Evolutionary conservation across 257 asterid genomes (phyloP).

Genomic region (Sherardia arvensis): DNA sequence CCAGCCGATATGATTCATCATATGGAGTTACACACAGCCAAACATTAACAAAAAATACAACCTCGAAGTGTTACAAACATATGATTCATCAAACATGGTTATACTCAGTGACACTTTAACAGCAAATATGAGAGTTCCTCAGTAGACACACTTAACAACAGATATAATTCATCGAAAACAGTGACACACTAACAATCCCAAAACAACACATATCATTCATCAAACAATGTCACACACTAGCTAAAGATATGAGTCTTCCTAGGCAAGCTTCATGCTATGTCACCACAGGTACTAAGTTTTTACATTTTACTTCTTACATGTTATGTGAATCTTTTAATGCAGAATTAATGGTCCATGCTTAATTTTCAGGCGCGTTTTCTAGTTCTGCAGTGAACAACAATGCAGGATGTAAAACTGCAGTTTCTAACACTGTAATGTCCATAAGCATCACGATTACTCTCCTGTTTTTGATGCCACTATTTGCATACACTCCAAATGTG

Average conservation of each 20-base stretch:
- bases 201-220: too few relatives aligned
- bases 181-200: too few relatives aligned
- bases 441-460: constrained; percentile 79
- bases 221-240: too few relatives aligned
- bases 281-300: constrained; percentile 43
- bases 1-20: too few relatives aligned
- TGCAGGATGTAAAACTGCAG: constrained; percentile 82
- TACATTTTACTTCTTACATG: background rate
- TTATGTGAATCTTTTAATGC: background rate
- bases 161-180: too few relatives aligned
- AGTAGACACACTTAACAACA: too few relatives aligned
- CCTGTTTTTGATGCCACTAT: constrained; percentile 85
- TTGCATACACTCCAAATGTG: constrained; percentile 81
- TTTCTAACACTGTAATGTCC: constrained; percentile 76
- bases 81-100: too few relatives aligned
- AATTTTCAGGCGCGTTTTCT: constrained; percentile 59
- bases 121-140: too few relatives aligned
- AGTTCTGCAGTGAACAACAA: constrained; percentile 93
- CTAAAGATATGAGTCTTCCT: background rate
- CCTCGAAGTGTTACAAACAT: too few relatives aligned
- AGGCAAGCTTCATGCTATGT: constrained; percentile 73
- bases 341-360: background rate
- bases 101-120: too few relatives aligned
- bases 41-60: too few relatives aligned
- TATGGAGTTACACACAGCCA: too few relatives aligned